Evolutionary conservation across 768 basidiomycete species (phyloP).

Genomic region (Leccinum olivaceopallidum): DNA sequence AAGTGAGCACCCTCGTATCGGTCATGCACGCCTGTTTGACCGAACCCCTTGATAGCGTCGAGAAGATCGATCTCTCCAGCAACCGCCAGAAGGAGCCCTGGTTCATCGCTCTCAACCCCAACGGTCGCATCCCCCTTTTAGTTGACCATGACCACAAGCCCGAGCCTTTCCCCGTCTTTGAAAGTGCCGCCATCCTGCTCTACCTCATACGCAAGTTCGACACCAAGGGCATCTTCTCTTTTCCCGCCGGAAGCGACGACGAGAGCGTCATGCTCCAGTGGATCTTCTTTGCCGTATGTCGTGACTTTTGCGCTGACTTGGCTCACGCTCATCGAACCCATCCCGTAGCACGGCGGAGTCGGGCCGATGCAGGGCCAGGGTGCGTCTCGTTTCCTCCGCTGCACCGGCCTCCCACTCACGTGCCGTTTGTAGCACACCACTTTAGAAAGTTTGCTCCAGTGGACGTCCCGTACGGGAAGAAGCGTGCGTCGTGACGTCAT

Average conservation of each 20-base stretch:
- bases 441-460: conserved; percentile 67
- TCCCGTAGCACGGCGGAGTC: conserved; percentile 66
- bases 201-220: conserved; percentile 84
- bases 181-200: conserved; percentile 80
- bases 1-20: conserved; percentile 37
- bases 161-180: conserved; percentile 68
- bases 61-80: conserved; percentile 56
- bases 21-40: not conserved
- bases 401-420: conserved; percentile 10
- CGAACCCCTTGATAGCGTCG: conserved; percentile 36
- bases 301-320: not conserved
- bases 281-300: conserved; percentile 77
- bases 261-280: conserved; percentile 79
- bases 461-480: conserved; percentile 68
- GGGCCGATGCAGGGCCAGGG: conserved; percentile 89
- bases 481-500: conserved; percentile 40
- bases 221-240: conserved; percentile 68
- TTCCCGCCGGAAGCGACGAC: conserved; percentile 57
- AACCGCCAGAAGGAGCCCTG: conserved; percentile 81
- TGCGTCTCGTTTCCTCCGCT: not conserved
- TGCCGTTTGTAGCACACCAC: conserved; percentile 53
- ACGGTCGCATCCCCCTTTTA: conserved; percentile 70
- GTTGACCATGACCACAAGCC: conserved; percentile 53
- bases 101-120: conserved; percentile 76
- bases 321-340: not conserved